These are phyloP conservation scores for Zygoascus ofunaensis DNA, from an alignment of 805 yeast genomes.

Conservation along the genomic window DNA sequence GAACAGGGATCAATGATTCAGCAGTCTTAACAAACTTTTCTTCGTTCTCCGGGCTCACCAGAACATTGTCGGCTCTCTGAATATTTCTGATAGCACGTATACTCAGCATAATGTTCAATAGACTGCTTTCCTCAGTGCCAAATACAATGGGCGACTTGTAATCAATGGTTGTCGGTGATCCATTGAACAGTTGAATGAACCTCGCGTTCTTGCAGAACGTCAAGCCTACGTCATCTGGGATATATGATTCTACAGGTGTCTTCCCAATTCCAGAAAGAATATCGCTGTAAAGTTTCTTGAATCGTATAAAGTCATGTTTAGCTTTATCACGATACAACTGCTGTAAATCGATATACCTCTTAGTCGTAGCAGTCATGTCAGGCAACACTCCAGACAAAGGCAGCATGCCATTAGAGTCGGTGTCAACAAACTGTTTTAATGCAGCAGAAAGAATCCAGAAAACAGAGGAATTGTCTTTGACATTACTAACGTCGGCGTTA, in stretches of 20 bases:
- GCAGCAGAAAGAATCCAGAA: slow-evolving; percentile 62
- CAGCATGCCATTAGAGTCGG: slow-evolving; percentile 29
- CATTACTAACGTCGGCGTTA: background rate
- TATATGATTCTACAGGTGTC: slow-evolving; percentile 19
- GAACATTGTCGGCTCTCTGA: background rate
- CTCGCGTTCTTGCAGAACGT: slow-evolving; percentile 57
- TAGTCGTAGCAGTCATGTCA: slow-evolving; percentile 80
- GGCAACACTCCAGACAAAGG: slow-evolving; percentile 73
- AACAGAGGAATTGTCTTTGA: slow-evolving; percentile 10
- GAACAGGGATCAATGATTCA: background rate
- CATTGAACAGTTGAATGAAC: slow-evolving; percentile 41
- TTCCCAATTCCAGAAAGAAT: slow-evolving; percentile 27
- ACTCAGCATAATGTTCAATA: slow-evolving; percentile 20
- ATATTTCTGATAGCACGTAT: slow-evolving; percentile 15
- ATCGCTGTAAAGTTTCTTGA: slow-evolving; percentile 30
- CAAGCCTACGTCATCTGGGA: slow-evolving; percentile 32
- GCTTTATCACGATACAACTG: slow-evolving; percentile 50
- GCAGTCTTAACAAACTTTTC: no score
- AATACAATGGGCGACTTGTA: background rate
- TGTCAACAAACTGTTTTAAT: slow-evolving; percentile 39
- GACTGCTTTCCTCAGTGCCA: slow-evolving; percentile 7
- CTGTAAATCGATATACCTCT: slow-evolving; percentile 49
- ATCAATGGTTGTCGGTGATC: slow-evolving; percentile 22
- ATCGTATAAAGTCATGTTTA: slow-evolving; percentile 35
- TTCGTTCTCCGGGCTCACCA: no score